Base-by-base conservation (phyloP, 2,329 filamentous ascomycete genomes). In the Chrysosporium keratinophilum region DNA sequence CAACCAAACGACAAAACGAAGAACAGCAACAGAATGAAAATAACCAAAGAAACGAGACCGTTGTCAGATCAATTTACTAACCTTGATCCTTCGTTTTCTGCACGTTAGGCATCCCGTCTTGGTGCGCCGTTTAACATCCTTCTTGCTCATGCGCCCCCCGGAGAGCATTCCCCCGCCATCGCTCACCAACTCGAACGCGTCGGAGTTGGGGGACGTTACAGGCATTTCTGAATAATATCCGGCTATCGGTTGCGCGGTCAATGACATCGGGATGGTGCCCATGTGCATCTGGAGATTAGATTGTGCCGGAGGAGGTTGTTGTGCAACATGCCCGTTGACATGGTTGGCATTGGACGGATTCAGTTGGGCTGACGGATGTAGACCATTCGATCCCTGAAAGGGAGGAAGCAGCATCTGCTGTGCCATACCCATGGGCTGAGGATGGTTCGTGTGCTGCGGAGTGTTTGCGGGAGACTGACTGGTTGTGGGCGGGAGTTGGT, bases 101-200 rank as follows among this genome's bases (percentile, higher is more conserved):
- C 79, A 82, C 19, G 79, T 82, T 62, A 82, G 66, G 69, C 84
- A 87, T n/a, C 82, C 82, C 1, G 82, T 86, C 71, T 86, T 86
- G 54, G 84, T 87, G 65, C 84, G 76, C 60, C 84, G 77, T 73
- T 87, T 87, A 67, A 87, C 85, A 70, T 88, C 83, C 71, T 85
- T 83, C 69, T 76, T 76, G 19, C 50, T 19, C 44, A 67, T 85
- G 81, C 62, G 82, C 75, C 46, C 78, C 56, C 80, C 78, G 19
- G 78, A 79, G 67, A 83, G 75, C 58, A 81, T 75, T 60, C 77
- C 74, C 64, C 70, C 73, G n/a, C 71, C 68, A 52, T 74, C 69
- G 49, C 73, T 74, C 28, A 67, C 76, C 60, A 70, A 75, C 71
- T 68, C 74, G 67, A 65, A 80, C 71, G 80, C 71, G 77, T 78